A percentile compares a stretch with the other conserved stretches of the same genome.
These are phyloP conservation scores for Astrothelium macrocarpum DNA, from an alignment of 495 filamentous ascomycete genomes.

Conservation along the genomic window DNA sequence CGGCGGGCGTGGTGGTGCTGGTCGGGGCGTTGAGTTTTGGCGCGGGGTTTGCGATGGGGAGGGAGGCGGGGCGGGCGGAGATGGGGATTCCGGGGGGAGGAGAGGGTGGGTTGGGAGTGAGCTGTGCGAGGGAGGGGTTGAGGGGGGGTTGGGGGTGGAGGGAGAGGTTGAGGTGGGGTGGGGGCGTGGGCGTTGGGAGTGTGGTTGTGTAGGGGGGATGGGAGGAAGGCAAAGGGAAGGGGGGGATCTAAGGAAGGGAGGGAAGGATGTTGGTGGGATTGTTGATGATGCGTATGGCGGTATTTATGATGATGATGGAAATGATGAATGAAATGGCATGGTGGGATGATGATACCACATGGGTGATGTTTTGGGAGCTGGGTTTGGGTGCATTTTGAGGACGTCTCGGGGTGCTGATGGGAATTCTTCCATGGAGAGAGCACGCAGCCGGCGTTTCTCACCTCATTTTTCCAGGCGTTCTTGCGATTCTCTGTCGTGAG, in stretches of 20 bases:
- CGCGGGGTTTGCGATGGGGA: slow-evolving; percentile 81
- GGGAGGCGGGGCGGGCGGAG: slow-evolving; percentile 68
- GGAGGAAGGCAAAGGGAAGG: too few relatives aligned
- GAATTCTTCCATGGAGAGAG: neutral
- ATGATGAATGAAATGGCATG: neutral
- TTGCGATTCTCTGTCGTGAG: neutral
- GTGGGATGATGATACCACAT: neutral
- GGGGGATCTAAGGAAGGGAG: too few relatives aligned
- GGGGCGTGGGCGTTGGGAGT: neutral
- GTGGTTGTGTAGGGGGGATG: neutral
- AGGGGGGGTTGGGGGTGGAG: neutral
- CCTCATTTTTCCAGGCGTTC: neutral
- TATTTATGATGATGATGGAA: neutral
- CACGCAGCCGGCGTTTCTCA: neutral
- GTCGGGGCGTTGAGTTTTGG: slow-evolving; percentile 88
- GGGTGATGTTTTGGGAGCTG: neutral
- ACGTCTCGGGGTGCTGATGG: neutral
- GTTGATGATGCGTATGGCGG: neutral
- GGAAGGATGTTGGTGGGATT: neutral
- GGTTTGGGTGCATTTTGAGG: neutral
- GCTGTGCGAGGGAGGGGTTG: slow-evolving; percentile 3
- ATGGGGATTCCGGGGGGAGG: slow-evolving; percentile 8
- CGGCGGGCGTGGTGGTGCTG: slow-evolving; percentile 83
- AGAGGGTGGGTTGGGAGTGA: neutral
- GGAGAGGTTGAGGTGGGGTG: slow-evolving; percentile 40